phyloP scores from a whole-genome alignment of 2,329 filamentous ascomycete genomes.

The Ophiostoma novo-ulmi region DNA sequence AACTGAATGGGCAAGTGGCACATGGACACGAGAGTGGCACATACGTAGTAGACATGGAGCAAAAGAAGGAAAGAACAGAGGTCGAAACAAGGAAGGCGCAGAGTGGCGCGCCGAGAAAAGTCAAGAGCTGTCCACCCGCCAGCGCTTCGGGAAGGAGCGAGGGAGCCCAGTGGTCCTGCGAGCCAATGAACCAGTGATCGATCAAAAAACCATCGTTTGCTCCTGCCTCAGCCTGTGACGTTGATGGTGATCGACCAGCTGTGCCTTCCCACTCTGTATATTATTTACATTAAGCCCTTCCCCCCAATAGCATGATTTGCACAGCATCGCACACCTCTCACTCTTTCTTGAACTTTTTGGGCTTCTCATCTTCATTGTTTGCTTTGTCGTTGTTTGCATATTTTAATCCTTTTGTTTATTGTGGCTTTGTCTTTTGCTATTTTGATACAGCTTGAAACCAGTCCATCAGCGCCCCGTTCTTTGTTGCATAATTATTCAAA shows the following conservation, averaged over 20 bases:
- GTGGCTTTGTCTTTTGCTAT: slow-evolving; percentile 7
- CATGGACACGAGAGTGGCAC: not conserved
- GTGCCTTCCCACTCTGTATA: not conserved
- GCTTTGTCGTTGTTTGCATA: not conserved
- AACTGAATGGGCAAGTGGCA: not conserved
- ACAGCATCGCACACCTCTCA: not conserved
- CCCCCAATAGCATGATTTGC: not conserved
- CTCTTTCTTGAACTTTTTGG: not conserved
- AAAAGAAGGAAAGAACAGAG: not conserved
- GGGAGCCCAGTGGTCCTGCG: not conserved
- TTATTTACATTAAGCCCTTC: not conserved
- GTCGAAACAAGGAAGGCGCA: slow-evolving; percentile 13
- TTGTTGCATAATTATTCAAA: slow-evolving; percentile 10
- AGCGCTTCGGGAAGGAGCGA: slow-evolving; percentile 6
- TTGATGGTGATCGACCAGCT: slow-evolving; percentile 9
- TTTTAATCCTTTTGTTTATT: not conserved
- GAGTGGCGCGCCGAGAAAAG: slow-evolving; percentile 3
- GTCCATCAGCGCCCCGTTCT: not conserved
- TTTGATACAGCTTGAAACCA: slow-evolving; percentile 2
- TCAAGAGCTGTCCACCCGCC: not conserved
- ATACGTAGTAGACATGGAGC: not conserved
- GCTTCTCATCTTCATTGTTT: not conserved
- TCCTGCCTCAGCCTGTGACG: not conserved
- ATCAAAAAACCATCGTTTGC: not conserved
- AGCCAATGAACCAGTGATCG: not conserved